phyloP scores from a whole-genome alignment of 192 early-diverging fungal genomes.

The Powellomyces hirtus region DNA sequence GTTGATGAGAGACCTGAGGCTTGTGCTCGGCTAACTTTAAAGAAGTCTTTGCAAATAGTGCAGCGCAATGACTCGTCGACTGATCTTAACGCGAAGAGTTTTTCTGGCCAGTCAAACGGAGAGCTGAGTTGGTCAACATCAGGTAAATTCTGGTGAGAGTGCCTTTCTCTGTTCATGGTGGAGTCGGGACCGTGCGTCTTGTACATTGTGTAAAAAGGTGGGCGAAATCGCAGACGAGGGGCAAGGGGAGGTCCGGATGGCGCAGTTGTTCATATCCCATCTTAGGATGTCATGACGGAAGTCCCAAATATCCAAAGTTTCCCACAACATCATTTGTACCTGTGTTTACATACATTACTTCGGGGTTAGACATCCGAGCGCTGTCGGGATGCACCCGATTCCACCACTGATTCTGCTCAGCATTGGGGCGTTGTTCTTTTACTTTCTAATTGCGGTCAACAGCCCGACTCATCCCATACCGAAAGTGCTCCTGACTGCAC shows the following conservation, averaged over 20 bases:
- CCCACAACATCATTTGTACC: too few species aligned
- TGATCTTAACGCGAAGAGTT: constrained; percentile 42
- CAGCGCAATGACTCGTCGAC: constrained; percentile 71
- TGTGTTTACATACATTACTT: too few species aligned
- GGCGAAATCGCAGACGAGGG: too few species aligned
- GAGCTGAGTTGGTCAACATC: not conserved
- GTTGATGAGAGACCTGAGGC: not conserved
- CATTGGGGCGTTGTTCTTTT: not conserved
- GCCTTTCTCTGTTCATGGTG: too few species aligned
- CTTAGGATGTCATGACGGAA: too few species aligned
- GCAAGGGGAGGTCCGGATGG: too few species aligned
- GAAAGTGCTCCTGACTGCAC: not conserved
- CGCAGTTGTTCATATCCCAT: too few species aligned
- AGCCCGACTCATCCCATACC: constrained; percentile 7
- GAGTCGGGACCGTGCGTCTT: too few species aligned
- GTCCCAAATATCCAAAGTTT: too few species aligned
- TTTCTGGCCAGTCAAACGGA: constrained; percentile 63
- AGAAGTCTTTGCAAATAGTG: constrained; percentile 75
- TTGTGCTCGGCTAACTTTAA: constrained; percentile 54
- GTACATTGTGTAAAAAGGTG: too few species aligned
- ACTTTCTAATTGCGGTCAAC: constrained; percentile 6
- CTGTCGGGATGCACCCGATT: not conserved
- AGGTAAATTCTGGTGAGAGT: too few species aligned
- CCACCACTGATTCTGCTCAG: constrained; percentile 9
- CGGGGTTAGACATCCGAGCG: too few species aligned